Conservation (phyloP, 139 green algal species). For the Closterium sp. region DNA sequence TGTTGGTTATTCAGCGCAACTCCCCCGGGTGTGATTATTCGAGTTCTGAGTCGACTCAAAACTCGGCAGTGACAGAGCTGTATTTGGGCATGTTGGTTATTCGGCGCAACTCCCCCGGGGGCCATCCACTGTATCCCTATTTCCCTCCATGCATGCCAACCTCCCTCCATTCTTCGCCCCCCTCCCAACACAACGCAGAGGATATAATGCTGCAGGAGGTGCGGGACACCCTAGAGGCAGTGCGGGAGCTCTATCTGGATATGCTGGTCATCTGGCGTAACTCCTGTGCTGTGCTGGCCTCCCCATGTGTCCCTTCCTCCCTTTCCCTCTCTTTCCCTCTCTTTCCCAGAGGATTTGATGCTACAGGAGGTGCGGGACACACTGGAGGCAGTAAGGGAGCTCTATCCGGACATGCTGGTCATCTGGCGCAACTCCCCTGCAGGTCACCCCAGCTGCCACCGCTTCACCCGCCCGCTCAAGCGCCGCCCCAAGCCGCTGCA, state of each 20-base stretch:
- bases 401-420: background rate
- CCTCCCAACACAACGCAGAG: background rate
- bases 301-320: background rate
- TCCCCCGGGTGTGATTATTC: too few species aligned
- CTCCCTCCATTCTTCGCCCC: too few species aligned
- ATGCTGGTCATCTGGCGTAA: background rate
- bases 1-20: too few species aligned
- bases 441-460: conserved; percentile 12
- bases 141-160: too few species aligned
- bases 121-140: too few species aligned
- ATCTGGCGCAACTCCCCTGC: conserved; percentile 29
- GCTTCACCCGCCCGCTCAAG: background rate
- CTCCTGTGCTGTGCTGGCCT: too few species aligned
- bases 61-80: too few species aligned
- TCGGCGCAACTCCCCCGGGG: too few species aligned
- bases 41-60: too few species aligned
- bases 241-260: background rate
- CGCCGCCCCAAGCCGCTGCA: background rate
- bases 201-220: background rate
- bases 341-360: background rate
- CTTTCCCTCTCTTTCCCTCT: background rate
- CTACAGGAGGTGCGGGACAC: background rate
- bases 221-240: background rate
- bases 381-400: background rate
- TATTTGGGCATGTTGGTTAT: too few species aligned